A percentile compares a stretch with the other conserved stretches of the same genome.
These are phyloP conservation scores for Jaltomata sinuosa DNA, from an alignment of 257 asterid genomes.

Conservation along the genomic window DNA sequence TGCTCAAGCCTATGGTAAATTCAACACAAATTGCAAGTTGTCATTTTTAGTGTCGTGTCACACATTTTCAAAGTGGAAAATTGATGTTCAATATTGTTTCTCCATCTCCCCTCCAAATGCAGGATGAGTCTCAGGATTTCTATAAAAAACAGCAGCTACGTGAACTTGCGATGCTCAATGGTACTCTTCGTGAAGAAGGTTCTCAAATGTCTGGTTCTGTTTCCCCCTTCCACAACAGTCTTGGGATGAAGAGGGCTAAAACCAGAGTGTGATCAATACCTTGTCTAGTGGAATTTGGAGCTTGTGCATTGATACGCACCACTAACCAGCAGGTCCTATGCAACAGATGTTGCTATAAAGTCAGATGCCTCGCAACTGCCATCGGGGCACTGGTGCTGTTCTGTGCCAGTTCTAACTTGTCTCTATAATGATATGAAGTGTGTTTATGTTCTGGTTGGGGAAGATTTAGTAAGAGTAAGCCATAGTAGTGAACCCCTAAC, in stretches of 20 bases:
- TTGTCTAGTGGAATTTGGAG: conserved; percentile 9
- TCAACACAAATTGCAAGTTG: not conserved
- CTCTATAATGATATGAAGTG: conserved; percentile 40
- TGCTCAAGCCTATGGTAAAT: conserved; percentile 90
- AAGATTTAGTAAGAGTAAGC: conserved; percentile 21
- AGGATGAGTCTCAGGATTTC: conserved; percentile 91
- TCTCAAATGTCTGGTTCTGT: conserved; percentile 91
- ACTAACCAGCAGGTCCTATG: conserved; percentile 22
- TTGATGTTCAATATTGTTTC: not conserved
- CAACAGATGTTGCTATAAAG: conserved; percentile 25
- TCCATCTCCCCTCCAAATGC: conserved; percentile 6
- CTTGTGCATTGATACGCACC: conserved; percentile 11
- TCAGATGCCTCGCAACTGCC: conserved; percentile 26
- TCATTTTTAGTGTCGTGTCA: not conserved
- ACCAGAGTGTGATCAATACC: conserved; percentile 52
- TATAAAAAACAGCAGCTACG: conserved; percentile 91
- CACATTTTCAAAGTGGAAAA: not conserved
- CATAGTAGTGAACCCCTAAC: conserved; percentile 23
- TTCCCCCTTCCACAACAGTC: conserved; percentile 86
- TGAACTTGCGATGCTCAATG: conserved; percentile 88
- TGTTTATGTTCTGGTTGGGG: conserved; percentile 33
- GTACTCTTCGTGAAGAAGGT: conserved; percentile 86
- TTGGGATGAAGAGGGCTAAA: conserved; percentile 98
- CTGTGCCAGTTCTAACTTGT: conserved; percentile 34
- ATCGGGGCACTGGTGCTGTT: conserved; percentile 35